Conservation (phyloP, 225 moss, liverwort and hornwort genomes). For the Sphagnum contortum region DNA sequence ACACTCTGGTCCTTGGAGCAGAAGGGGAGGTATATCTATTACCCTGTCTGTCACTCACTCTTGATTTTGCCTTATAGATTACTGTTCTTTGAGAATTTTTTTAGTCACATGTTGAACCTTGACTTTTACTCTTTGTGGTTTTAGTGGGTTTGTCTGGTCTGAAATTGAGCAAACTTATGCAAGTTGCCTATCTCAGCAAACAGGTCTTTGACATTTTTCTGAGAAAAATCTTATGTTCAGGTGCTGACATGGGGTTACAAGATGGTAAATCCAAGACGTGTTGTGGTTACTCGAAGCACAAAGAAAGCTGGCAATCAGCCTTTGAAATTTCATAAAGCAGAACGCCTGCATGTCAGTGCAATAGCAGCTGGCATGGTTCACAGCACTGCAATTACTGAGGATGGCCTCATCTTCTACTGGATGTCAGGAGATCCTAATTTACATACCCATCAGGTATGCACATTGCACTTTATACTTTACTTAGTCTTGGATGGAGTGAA, state of each 20-base stretch:
- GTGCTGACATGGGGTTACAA: conserved; percentile 97
- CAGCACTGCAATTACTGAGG: conserved; percentile 67
- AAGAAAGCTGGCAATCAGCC: conserved; percentile 59
- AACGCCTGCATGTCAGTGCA: conserved; percentile 67
- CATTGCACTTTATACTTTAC: neutral
- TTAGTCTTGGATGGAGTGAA: neutral
- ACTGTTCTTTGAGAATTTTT: too few species aligned
- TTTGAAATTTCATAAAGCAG: conserved; percentile 66
- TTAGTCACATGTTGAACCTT: too few species aligned
- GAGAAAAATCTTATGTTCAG: conserved; percentile 23
- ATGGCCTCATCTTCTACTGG: conserved; percentile 89
- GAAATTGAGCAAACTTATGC: too few species aligned
- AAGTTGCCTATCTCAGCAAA: too few species aligned
- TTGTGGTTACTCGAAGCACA: conserved; percentile 53
- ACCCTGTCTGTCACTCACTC: neutral
- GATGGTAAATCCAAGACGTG: conserved; percentile 93
- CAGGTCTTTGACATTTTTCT: too few species aligned
- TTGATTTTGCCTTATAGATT: too few species aligned
- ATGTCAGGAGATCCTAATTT: conserved; percentile 65
- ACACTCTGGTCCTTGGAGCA: conserved; percentile 78
- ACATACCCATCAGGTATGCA: conserved; percentile 62
- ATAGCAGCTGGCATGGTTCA: conserved; percentile 93
- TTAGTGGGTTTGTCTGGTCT: too few species aligned
- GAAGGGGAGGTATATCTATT: conserved; percentile 70
- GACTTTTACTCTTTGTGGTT: too few species aligned